phyloP scores from a whole-genome alignment of 257 asterid species.

The Scutellaria baicalensis region DNA sequence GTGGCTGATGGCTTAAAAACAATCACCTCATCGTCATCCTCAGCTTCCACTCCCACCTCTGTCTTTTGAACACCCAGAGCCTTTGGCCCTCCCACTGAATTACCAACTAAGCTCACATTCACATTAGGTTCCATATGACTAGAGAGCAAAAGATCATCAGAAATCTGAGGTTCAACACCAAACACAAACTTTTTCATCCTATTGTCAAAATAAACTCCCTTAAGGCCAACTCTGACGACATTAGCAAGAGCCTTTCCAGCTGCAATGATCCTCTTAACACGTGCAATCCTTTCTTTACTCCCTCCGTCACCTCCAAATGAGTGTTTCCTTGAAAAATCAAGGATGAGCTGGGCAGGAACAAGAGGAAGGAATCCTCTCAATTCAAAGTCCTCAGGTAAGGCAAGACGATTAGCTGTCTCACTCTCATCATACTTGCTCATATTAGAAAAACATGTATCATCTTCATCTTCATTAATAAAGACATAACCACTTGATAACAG shows the following conservation, averaged over 20 bases:
- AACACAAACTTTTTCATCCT: conserved; percentile 57
- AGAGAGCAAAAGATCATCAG: conserved; percentile 39
- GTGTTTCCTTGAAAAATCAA: conserved; percentile 80
- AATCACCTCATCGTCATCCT: conserved; percentile 90
- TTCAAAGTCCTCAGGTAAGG: conserved; percentile 89
- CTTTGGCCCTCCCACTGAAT: conserved; percentile 19
- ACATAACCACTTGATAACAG: conserved; percentile 54
- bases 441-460: conserved; percentile 70
- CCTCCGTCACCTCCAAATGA: conserved; percentile 56
- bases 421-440: conserved; percentile 83
- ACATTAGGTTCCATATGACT: conserved; percentile 29
- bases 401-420: conserved; percentile 75
- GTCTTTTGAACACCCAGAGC: conserved; percentile 25
- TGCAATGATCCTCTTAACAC: conserved; percentile 73
- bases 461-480: conserved; percentile 55
- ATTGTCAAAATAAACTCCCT: conserved; percentile 55
- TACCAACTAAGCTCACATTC: conserved; percentile 18
- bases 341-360: conserved; percentile 76
- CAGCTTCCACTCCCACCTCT: conserved; percentile 36
- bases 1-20: conserved; percentile 68
- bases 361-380: conserved; percentile 89
- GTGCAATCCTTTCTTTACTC: conserved; percentile 50
- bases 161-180: conserved; percentile 55
- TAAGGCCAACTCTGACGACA: conserved; percentile 51
- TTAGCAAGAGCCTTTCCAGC: conserved; percentile 91